Conservation (phyloP, 2,329 filamentous ascomycete species). For the Aspergillus versicolor region DNA sequence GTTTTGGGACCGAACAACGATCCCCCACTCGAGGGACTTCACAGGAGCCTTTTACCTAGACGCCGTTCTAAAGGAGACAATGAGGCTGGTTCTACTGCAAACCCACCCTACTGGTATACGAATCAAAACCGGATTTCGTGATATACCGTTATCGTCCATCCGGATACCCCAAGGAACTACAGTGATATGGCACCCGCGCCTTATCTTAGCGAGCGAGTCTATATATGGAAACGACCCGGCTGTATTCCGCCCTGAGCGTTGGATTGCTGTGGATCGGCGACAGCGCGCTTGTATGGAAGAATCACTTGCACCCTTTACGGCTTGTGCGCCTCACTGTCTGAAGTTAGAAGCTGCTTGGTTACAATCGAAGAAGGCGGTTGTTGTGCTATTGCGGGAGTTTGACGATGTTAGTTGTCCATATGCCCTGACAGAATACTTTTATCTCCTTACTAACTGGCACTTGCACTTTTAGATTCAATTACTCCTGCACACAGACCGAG, state of each 20-base stretch:
- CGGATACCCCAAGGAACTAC: conserved; percentile 7
- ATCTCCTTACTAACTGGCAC: neutral
- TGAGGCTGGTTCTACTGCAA: conserved; percentile 5
- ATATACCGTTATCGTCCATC: neutral
- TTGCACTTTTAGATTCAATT: conserved; percentile 3
- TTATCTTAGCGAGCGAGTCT: neutral
- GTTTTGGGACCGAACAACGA: neutral
- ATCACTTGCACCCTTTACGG: conserved; percentile 6
- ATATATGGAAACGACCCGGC: conserved; percentile 11
- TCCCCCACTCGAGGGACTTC: conserved; percentile 11
- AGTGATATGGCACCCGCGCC: conserved; percentile 11
- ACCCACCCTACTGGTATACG: neutral
- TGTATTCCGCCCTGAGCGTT: conserved; percentile 17
- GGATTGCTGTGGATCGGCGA: conserved; percentile 7
- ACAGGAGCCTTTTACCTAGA: conserved; percentile 13
- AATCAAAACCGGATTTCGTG: neutral
- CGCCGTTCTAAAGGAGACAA: conserved; percentile 19
- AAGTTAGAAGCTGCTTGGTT: conserved; percentile 13
- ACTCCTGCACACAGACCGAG: neutral
- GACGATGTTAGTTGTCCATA: conserved; percentile 13
- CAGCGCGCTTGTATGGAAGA: conserved; percentile 12
- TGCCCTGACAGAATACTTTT: neutral
- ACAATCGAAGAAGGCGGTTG: conserved; percentile 16
- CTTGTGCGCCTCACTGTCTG: neutral
- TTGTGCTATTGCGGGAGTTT: conserved; percentile 16